Conservation (phyloP, 345 rosid genomes). For the Luvunga scandens region DNA sequence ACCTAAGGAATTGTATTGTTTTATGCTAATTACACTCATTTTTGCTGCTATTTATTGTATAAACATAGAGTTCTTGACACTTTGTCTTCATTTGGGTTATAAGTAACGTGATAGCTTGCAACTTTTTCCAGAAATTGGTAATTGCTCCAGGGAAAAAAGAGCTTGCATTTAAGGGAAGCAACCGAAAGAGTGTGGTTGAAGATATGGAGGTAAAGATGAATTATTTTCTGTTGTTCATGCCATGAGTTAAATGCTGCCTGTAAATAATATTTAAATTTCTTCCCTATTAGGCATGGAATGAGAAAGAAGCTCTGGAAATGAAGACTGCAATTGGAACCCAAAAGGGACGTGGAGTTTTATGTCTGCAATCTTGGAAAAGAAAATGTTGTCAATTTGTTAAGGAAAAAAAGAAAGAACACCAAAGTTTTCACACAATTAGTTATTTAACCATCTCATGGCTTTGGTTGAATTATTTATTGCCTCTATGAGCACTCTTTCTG, state of each 20-base stretch:
- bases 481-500: constrained; percentile 86
- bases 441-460: constrained; percentile 89
- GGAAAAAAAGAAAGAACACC: constrained; percentile 86
- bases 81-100: too few species aligned
- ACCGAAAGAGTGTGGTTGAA: constrained; percentile 74
- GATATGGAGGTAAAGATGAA: constrained; percentile 58
- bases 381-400: constrained; percentile 78
- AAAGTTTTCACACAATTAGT: constrained; percentile 94
- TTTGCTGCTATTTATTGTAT: not conserved
- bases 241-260: not conserved
- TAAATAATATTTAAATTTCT: too few species aligned
- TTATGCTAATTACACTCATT: not conserved
- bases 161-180: constrained; percentile 67
- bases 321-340: constrained; percentile 63
- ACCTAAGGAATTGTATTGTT: constrained; percentile 80
- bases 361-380: constrained; percentile 73
- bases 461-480: constrained; percentile 91
- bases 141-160: constrained; percentile 81
- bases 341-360: constrained; percentile 73
- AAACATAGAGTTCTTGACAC: too few species aligned
- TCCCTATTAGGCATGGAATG: constrained; percentile 12
- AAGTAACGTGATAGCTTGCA: too few species aligned
- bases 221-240: not conserved
- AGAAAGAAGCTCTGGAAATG: constrained; percentile 88
- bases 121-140: constrained; percentile 59